Evolutionary conservation across 345 rosid species (phyloP), one percentile per base, ranked within the genome.

Genomic region (Gossypium thurberi): DNA sequence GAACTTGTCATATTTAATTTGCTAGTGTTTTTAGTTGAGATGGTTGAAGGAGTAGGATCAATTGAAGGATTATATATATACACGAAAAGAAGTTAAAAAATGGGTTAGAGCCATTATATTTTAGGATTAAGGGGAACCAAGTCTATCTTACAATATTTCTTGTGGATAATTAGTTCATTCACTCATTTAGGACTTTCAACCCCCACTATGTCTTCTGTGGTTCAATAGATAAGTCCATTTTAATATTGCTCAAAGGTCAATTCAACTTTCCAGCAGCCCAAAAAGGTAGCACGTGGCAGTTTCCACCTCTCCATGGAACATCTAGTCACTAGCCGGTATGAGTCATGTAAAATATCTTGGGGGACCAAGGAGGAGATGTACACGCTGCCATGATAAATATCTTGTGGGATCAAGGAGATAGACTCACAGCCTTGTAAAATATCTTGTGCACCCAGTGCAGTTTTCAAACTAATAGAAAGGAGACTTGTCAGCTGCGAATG

Each of bases 1-100:
- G 81, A 53, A 28, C 60, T 47, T 18, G 61, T 11, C 62, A 55
- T 70, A 64, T 74, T 0, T 73, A 53, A 55, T 59, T 44, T 6
- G 17, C 33, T 65, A 25, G 44, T 59, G 50, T 15, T 55, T n/a
- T 17, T n/a, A 40, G 4, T 8, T 57, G 0, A 10, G 63, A 25
- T 67, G 71, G 15, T 8, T 67, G 11, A 8, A 21, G 21, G 43
- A 48, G 14, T 8, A 25, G 44, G 43, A 4, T 25, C 71, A 12
- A 48, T 8, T 15, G 71, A 48, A 26, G 57, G 13, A 48, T 15
- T 47, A 47, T 67, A 48, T 67, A 33, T 33, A 67, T 25, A 48
- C 14, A 67, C 1, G 71, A 50, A 48, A 48, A 33, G 21, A 67
- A 67, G 56, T 25, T 25, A 67, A 67, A 67, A 67, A 20, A 21